Percentiles rank a stretch among this genome's conserved stretches.
Evolutionary conservation across 176 grass and related monocot genomes (phyloP).

Genomic region (Urochloa ruziziensis): DNA sequence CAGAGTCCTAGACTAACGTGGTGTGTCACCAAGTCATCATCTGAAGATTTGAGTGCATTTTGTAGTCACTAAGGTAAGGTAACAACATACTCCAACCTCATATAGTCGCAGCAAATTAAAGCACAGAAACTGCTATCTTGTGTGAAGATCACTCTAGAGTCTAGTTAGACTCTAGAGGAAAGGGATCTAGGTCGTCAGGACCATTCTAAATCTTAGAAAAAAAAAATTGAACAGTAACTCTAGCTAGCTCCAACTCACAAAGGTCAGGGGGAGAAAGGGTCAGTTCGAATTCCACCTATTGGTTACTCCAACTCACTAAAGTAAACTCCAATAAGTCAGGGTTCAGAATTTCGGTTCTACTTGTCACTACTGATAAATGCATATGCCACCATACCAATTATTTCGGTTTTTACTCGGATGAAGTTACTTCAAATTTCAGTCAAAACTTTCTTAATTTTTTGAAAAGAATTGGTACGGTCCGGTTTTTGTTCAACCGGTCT

Average conservation of each 20-base stretch:
- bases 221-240: neutral
- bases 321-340: neutral
- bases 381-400: too few relatives aligned
- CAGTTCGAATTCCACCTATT: neutral
- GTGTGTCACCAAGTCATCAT: neutral
- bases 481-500: too few relatives aligned
- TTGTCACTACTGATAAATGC: too few relatives aligned
- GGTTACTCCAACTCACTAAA: neutral
- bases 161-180: too few relatives aligned
- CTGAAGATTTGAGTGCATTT: neutral
- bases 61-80: neutral
- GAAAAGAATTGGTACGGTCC: too few relatives aligned
- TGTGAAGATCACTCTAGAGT: neutral
- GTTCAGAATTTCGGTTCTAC: too few relatives aligned
- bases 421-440: too few relatives aligned
- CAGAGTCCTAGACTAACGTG: constrained; percentile 19
- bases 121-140: neutral
- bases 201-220: neutral
- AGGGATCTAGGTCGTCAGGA: neutral
- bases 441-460: too few relatives aligned
- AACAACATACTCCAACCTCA: too few relatives aligned
- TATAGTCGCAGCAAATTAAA: constrained; percentile 12
- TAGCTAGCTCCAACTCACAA: neutral
- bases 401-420: too few relatives aligned
- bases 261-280: neutral